Evolutionary conservation across 208 protist species (phyloP), one percentile per base, ranked within the genome.

Genomic region (Leptomonas pyrrhocoris): DNA sequence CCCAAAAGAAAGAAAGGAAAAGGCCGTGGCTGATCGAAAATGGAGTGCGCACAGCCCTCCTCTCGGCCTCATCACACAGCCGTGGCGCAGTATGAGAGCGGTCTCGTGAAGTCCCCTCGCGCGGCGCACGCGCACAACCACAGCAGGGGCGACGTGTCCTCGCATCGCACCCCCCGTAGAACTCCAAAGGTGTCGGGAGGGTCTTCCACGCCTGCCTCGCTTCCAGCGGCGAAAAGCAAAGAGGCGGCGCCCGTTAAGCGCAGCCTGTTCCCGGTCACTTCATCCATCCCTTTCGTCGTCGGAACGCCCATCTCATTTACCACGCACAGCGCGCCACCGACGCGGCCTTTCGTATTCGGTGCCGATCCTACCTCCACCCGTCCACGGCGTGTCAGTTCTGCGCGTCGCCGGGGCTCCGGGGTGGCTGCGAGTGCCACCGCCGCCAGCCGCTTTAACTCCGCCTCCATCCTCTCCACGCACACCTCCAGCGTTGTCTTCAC

Each of bases 61-160:
- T 21, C 16, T 56, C 3, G 51, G 38, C 3, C 28, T 11, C 9
- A 23, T 9, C 3, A 18, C 49, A 23, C 11, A 23, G 49, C 49
- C 11, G 49, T 23, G 18, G 21, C 5, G 3, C 23, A 7, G 8
- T 43, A 21, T 25, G n/a, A 42, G 19, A 21, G 30, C 21, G 34
- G 55, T 15, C 55, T 60, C 31, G 36, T 60, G 12, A 27, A 60
- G 55, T 60, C 55, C 2, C 11, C 55, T 60, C 34, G 51, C 51
- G 13, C 18, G 11, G 13, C 18, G 45, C 15, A 49, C 45, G 4
- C 4, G 15, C 45, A 6, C 11, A 19, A 21, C 16, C 5, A 7
- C 45, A 49, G 45, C 45, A 49, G 21, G 4, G 45, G 4, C 18
- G 45, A 49, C 16, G 18, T 7, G 45, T 23, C 45, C 4, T 49